Base-by-base conservation (phyloP, 2,329 filamentous ascomycete genomes). In the Boeremia lycopersici region DNA sequence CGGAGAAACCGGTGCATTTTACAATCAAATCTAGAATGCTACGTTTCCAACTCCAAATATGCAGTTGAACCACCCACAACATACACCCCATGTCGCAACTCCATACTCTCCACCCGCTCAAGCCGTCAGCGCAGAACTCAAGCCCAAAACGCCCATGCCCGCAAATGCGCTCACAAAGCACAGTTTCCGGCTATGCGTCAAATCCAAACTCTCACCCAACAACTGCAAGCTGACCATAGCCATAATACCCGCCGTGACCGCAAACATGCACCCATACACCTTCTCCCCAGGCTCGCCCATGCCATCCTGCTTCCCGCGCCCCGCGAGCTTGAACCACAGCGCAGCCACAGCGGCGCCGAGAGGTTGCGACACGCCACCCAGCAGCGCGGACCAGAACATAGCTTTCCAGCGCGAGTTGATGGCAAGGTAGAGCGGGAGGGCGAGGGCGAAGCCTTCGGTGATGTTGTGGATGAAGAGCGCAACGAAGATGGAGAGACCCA, bases 391-490 rank as follows among this genome's bases (percentile, higher is more conserved):
- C 87, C 91, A 96, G 55, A 89, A 76, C 78, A 98, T 95, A 15
- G 95, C 93, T 65, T 87, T 89, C 70, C 85, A 79, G 40, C 92
- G 88, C 54, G 87, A 93, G 58, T 88, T 84, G 29, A 97, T 84
- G 1, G 95, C 95, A 68, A 99, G 89, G 75, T 96, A 99, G 0
- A 99, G 81, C 0, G 95, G 95, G 0, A 99, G 79, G 0, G 92
- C 91, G 83, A 99, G 89, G 58, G 93, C 91, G 72, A 98, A 98
- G 1, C 95, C 95, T 78, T 99, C 95, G 26, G 91, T 93, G 68
- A 99, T 96, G 77, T 98, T 99, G 82, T 99, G 95, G 55, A 99
- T 93, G 71, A 96, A 96, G 7, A 99, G 84, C 0, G 95, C 93
- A 74, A 98, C 85, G 77, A 99, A 99, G 49, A 99, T 91, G 47